Percentiles rank a stretch among this genome's conserved stretches.
Conservation (phyloP, 73 alveolate genomes). For the Paramecium tetraurelia region DNA sequence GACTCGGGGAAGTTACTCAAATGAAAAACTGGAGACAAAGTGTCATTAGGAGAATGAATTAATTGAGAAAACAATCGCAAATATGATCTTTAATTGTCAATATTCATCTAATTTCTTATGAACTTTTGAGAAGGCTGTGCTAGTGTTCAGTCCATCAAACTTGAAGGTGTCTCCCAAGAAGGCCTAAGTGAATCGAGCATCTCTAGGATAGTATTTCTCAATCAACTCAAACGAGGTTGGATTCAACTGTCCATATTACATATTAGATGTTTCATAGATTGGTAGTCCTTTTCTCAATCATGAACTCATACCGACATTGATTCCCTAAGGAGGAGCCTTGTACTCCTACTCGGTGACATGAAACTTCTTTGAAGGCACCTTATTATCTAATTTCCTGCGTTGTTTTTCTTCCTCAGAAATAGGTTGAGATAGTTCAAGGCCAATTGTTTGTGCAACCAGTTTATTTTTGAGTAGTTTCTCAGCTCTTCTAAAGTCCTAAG, state of each 20-base stretch:
- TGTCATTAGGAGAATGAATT: constrained; percentile 10
- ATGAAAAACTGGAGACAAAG: constrained; percentile 23
- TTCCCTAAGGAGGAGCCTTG: constrained; percentile 5
- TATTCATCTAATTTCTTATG: constrained; percentile 36
- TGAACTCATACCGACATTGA: not conserved
- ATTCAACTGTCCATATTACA: constrained; percentile 31
- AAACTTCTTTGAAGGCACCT: constrained; percentile 32
- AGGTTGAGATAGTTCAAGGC: not conserved
- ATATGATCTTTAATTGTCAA: not conserved
- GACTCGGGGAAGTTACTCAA: not conserved
- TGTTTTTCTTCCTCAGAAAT: constrained; percentile 39
- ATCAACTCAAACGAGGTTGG: constrained; percentile 30
- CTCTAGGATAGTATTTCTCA: constrained; percentile 44
- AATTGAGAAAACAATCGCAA: constrained; percentile 21
- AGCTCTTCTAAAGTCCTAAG: constrained; percentile 49
- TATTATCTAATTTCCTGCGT: constrained; percentile 21
- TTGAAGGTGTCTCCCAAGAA: not conserved
- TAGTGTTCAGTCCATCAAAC: constrained; percentile 40
- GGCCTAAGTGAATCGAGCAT: not conserved
- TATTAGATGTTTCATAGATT: constrained; percentile 41
- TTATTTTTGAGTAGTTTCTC: constrained; percentile 23
- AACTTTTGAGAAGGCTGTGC: constrained; percentile 37
- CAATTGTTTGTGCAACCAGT: not conserved
- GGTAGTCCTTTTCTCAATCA: constrained; percentile 11
- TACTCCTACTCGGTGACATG: constrained; percentile 17